These are phyloP conservation scores for Aegilops speltoides DNA, from an alignment of 176 grass and related monocot species.

Conservation along the genomic window DNA sequence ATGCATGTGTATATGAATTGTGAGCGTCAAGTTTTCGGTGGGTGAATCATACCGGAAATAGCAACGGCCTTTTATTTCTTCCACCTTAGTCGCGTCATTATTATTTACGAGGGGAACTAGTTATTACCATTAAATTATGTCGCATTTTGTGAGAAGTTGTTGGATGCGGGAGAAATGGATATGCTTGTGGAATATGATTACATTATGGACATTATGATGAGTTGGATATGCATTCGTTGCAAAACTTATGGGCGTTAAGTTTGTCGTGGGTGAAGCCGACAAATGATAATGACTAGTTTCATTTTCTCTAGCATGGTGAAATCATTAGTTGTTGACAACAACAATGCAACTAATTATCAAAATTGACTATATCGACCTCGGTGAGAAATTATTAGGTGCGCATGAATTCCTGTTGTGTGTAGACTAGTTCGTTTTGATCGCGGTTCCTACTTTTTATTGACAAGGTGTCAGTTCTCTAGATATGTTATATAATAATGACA, in stretches of 20 bases:
- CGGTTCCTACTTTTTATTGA: background rate
- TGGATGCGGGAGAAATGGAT: background rate
- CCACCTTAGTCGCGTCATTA: background rate
- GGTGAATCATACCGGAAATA: background rate
- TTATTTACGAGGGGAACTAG: background rate
- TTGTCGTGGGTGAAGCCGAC: background rate
- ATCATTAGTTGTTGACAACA: background rate
- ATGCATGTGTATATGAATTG: background rate
- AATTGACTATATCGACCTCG: background rate
- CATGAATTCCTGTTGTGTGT: background rate
- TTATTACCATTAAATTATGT: background rate
- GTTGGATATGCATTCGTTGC: background rate
- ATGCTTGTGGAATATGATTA: background rate
- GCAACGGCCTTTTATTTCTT: background rate
- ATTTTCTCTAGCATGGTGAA: background rate
- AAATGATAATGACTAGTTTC: too few relatives aligned
- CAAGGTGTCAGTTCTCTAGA: background rate
- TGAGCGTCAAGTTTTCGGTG: background rate
- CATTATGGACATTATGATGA: background rate
- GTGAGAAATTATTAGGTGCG: background rate
- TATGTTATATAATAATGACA: background rate
- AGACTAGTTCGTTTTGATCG: background rate
- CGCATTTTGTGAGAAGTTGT: background rate
- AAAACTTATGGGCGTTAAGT: background rate
- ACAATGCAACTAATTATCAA: background rate